phyloP scores from a whole-genome alignment of 1,284 basidiomycete genomes.

The Ustanciosporium gigantosporum region DNA sequence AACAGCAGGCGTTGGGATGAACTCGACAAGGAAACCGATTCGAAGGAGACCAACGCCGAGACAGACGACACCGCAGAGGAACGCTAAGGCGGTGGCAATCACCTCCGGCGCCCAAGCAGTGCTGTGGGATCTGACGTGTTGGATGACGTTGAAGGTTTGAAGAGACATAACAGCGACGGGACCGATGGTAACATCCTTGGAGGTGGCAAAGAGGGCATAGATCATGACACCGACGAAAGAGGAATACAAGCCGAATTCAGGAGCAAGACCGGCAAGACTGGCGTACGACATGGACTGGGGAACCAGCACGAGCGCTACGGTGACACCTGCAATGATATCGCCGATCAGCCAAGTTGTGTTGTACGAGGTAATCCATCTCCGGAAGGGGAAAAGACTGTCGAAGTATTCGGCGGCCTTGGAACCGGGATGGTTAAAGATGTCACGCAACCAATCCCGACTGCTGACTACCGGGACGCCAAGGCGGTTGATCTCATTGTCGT shows the following conservation, averaged over 20 bases:
- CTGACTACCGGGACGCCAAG: constrained; percentile 57
- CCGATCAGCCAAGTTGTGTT: constrained; percentile 60
- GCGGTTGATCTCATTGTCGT: constrained; percentile 55
- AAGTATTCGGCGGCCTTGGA: constrained; percentile 45
- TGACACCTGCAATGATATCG: constrained; percentile 62
- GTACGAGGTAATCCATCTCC: constrained; percentile 61
- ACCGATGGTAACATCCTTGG: constrained; percentile 61
- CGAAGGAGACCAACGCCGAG: constrained; percentile 88
- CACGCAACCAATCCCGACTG: constrained; percentile 46
- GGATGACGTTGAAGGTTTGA: constrained; percentile 71
- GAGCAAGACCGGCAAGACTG: constrained; percentile 79
- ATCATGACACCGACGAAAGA: constrained; percentile 85
- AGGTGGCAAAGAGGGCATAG: constrained; percentile 65
- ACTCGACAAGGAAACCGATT: constrained; percentile 92
- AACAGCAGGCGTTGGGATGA: constrained; percentile 87
- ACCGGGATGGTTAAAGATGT: constrained; percentile 39
- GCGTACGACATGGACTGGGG: constrained; percentile 65
- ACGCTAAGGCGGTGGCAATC: constrained; percentile 83
- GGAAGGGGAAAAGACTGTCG: constrained; percentile 59
- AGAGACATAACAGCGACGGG: constrained; percentile 87
- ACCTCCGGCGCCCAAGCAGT: constrained; percentile 63
- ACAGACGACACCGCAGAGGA: constrained; percentile 90
- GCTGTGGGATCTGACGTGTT: constrained; percentile 22
- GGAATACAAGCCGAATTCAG: constrained; percentile 92
- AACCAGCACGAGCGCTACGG: constrained; percentile 60